Evolutionary conservation across 768 basidiomycete genomes (phyloP).

Genomic region (Trametopsis cervina): DNA sequence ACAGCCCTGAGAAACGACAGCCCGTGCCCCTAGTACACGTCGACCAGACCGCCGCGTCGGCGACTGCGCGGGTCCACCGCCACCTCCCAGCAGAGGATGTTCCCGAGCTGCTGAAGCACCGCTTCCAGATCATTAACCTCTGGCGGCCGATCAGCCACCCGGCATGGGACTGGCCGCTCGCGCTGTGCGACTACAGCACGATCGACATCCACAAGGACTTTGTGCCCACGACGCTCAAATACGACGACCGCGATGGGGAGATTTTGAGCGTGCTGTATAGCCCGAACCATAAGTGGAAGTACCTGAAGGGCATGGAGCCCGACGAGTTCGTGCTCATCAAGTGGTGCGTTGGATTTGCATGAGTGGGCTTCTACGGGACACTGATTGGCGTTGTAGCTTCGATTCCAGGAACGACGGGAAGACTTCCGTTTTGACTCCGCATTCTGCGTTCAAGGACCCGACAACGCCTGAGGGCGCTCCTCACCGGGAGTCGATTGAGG

Average conservation of each 20-base stretch:
- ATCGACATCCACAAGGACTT: slow-evolving; percentile 33
- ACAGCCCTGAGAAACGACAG: slow-evolving; percentile 34
- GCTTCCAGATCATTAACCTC: slow-evolving; percentile 48
- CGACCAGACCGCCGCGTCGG: slow-evolving; percentile 37
- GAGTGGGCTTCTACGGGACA: no score
- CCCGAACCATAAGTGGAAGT: slow-evolving; percentile 38
- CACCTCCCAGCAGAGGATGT: slow-evolving; percentile 37
- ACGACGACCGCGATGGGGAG: slow-evolving; percentile 38
- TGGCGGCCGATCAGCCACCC: slow-evolving; percentile 44
- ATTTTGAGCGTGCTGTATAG: slow-evolving; percentile 33
- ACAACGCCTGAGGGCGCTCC: slow-evolving; percentile 43
- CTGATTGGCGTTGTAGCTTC: slow-evolving; percentile 23
- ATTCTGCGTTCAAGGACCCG: slow-evolving; percentile 53
- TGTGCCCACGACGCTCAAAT: slow-evolving; percentile 29
- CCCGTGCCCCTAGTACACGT: slow-evolving; percentile 37
- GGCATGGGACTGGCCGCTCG: slow-evolving; percentile 43
- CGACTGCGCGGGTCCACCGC: slow-evolving; percentile 34
- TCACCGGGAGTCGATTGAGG: slow-evolving; percentile 51
- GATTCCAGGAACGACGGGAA: slow-evolving; percentile 32
- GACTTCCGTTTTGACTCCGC: slow-evolving; percentile 51
- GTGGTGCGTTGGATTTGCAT: slow-evolving; percentile 30
- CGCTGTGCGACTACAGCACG: slow-evolving; percentile 40
- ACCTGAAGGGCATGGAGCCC: slow-evolving; percentile 34
- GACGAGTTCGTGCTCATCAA: slow-evolving; percentile 44
- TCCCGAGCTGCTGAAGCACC: slow-evolving; percentile 29